Conservation (phyloP, 768 basidiomycete genomes). For the Chiua virens region DNA sequence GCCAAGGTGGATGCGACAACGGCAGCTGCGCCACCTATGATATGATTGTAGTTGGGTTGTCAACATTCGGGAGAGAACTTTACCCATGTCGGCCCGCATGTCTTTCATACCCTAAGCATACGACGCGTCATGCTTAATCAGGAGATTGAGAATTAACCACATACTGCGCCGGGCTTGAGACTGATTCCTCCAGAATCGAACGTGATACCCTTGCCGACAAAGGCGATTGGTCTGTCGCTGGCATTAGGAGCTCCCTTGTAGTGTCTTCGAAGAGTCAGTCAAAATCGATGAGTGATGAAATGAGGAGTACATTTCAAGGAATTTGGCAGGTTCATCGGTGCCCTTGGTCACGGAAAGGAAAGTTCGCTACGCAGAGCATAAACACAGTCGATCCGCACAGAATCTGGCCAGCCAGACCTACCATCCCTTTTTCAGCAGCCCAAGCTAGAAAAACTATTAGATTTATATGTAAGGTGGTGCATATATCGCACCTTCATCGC, state of each 20-base stretch:
- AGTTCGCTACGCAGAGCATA: constrained; percentile 47
- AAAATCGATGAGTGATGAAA: neutral
- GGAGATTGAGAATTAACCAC: constrained; percentile 26
- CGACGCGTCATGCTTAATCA: neutral
- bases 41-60: neutral
- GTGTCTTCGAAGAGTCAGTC: constrained; percentile 44
- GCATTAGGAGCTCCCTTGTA: constrained; percentile 72
- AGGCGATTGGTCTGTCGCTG: constrained; percentile 60
- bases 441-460: constrained; percentile 48
- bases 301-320: constrained; percentile 72
- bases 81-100: constrained; percentile 89
- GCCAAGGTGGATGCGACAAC: constrained; percentile 73
- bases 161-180: constrained; percentile 70
- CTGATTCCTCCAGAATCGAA: constrained; percentile 90
- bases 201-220: constrained; percentile 89
- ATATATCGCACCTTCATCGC: constrained; percentile 60
- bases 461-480: neutral
- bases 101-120: constrained; percentile 69
- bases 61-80: neutral
- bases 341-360: constrained; percentile 89
- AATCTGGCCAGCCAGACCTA: constrained; percentile 23
- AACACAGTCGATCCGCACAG: neutral
- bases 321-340: constrained; percentile 79
- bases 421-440: constrained; percentile 86
- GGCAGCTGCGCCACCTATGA: constrained; percentile 71